These are phyloP conservation scores for Prunus kanzakura DNA, from an alignment of 306 rosid species.

Conservation along the genomic window DNA sequence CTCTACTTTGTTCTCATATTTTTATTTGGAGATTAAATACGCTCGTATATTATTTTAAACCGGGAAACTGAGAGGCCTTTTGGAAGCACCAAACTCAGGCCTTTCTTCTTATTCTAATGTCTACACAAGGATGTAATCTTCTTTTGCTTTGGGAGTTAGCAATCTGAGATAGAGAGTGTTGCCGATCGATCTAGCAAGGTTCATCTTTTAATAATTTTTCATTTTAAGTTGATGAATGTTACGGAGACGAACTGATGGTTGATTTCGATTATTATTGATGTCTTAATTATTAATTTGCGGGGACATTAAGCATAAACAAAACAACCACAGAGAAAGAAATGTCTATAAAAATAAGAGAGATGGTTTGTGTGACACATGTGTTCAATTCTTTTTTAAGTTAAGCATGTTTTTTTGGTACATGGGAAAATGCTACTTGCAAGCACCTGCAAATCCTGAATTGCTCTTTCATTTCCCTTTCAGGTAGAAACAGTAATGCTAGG, in stretches of 20 bases:
- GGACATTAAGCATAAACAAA: not conserved
- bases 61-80: not conserved
- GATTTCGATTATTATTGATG: not conserved
- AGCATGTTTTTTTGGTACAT: not conserved
- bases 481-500: conserved; percentile 72
- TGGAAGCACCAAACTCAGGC: not conserved
- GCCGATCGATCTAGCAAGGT: not conserved
- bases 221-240: not conserved
- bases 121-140: not conserved
- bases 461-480: conserved; percentile 34
- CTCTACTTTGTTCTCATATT: conserved; percentile 5
- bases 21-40: not conserved
- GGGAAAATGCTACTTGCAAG: not conserved
- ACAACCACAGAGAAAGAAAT: not conserved
- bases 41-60: not conserved
- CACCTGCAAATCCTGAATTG: conserved; percentile 12
- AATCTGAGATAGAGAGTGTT: not conserved
- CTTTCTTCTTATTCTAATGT: not conserved
- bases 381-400: too few species aligned
- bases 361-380: too few species aligned
- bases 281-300: not conserved
- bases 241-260: not conserved
- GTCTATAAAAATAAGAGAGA: not conserved
- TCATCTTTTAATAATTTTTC: not conserved
- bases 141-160: not conserved